A percentile compares a stretch with the other conserved stretches of the same genome.
These are phyloP conservation scores for Colletotrichum endophyticum DNA, from an alignment of 2,329 filamentous ascomycete genomes.

Conservation along the genomic window DNA sequence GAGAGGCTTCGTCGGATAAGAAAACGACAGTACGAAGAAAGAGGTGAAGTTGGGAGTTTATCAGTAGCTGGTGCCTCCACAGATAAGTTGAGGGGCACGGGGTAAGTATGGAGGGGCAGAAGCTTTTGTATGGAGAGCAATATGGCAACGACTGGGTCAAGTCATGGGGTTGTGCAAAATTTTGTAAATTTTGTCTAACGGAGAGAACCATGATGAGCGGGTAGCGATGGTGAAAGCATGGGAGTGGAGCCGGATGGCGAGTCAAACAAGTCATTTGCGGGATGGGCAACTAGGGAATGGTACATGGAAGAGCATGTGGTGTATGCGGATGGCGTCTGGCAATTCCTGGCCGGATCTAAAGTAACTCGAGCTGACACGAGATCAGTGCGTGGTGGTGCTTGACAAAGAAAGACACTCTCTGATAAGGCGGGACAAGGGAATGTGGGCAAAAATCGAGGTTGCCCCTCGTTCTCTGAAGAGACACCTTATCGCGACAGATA, in stretches of 20 bases:
- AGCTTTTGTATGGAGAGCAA: conserved; percentile 15
- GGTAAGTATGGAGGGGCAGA: conserved; percentile 12
- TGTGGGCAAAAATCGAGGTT: neutral
- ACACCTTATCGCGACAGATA: conserved; percentile 2
- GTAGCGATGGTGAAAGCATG: conserved; percentile 18
- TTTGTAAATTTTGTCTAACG: conserved; percentile 19
- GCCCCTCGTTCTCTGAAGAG: neutral
- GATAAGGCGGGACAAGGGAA: conserved; percentile 14
- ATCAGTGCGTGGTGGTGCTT: neutral
- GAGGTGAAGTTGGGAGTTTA: neutral
- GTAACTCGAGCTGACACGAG: conserved; percentile 1
- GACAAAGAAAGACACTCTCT: neutral
- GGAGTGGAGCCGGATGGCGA: conserved; percentile 18
- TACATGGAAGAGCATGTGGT: neutral
- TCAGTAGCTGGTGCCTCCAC: conserved; percentile 1
- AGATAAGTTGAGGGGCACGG: conserved; percentile 17
- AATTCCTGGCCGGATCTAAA: neutral
- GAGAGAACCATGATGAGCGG: conserved; percentile 9
- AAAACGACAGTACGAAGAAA: neutral
- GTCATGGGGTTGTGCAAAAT: conserved; percentile 18
- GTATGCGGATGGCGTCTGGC: neutral
- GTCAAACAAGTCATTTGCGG: conserved; percentile 15
- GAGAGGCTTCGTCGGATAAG: neutral
- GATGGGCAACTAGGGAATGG: neutral
- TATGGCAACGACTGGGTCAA: conserved; percentile 1